A percentile compares a stretch with the other conserved stretches of the same genome.
Conservation (phyloP, 257 asterid genomes). For the Solanum chaucha region DNA sequence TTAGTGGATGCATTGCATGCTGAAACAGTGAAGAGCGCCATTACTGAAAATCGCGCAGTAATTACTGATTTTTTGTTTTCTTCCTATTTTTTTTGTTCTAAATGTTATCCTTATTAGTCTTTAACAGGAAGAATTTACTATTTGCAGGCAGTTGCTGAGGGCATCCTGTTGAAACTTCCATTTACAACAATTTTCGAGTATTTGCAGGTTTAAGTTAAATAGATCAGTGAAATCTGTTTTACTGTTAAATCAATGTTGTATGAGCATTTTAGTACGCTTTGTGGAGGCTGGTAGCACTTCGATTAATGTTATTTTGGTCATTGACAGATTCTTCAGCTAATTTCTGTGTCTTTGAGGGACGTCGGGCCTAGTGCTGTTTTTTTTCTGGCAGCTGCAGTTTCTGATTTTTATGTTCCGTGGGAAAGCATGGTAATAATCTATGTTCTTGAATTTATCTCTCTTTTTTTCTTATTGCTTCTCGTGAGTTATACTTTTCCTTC, state of each 20-base stretch:
- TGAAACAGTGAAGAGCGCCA: constrained; percentile 45
- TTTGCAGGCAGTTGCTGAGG: constrained; percentile 60
- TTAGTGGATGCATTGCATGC: constrained; percentile 40
- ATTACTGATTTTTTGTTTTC: neutral
- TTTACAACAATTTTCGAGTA: constrained; percentile 89
- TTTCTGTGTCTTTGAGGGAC: constrained; percentile 44
- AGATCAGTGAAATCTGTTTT: neutral
- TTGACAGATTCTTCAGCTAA: constrained; percentile 57
- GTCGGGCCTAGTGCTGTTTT: constrained; percentile 59
- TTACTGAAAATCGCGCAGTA: constrained; percentile 43
- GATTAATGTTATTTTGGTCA: neutral
- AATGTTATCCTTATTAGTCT: neutral
- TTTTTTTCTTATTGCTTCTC: neutral
- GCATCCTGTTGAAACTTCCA: constrained; percentile 71
- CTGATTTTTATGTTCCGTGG: constrained; percentile 97
- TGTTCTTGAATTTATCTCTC: neutral
- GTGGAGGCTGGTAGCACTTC: neutral
- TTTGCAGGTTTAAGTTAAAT: constrained; percentile 52
- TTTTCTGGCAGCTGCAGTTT: constrained; percentile 94
- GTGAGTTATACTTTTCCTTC: neutral
- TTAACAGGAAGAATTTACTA: neutral
- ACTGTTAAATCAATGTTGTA: neutral
- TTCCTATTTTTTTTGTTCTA: neutral
- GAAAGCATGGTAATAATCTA: constrained; percentile 58
- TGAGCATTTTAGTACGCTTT: neutral